Conservation (phyloP, 164 flowering plant genomes). For the Berberis thunbergii region DNA sequence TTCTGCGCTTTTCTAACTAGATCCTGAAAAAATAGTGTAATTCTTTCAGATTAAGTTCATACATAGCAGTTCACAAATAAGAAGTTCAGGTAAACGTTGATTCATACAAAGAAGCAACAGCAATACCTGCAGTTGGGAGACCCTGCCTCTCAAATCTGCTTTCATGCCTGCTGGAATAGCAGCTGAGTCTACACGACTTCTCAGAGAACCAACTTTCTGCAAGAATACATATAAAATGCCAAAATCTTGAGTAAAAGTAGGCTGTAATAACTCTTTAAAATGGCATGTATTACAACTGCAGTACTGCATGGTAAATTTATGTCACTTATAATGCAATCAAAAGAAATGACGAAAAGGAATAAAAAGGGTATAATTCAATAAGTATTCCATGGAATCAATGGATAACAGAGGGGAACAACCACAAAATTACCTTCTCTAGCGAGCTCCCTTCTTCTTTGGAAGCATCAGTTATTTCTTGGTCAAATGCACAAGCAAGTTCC, state of each 20-base stretch:
- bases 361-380: too few species aligned
- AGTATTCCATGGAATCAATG: background rate
- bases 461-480: conserved; percentile 68
- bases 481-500: conserved; percentile 50
- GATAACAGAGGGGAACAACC: background rate
- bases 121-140: conserved; percentile 63
- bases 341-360: background rate
- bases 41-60: background rate
- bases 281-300: background rate
- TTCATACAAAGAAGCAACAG: background rate
- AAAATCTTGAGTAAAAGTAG: too few species aligned
- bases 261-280: background rate
- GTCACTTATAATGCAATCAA: too few species aligned
- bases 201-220: conserved; percentile 79
- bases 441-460: conserved; percentile 39
- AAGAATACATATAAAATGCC: background rate
- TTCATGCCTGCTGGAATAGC: conserved; percentile 80
- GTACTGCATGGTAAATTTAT: background rate
- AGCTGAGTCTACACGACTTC: conserved; percentile 64
- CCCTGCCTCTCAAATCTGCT: conserved; percentile 58
- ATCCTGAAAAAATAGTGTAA: conserved; percentile 28
- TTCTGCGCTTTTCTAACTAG: conserved; percentile 71
- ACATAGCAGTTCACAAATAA: background rate
- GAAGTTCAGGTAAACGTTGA: background rate
- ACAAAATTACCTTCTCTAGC: conserved; percentile 62